A percentile compares a stretch with the other conserved stretches of the same genome.
These are phyloP conservation scores for Mortierella claussenii DNA, from an alignment of 192 early-diverging fungal genomes.

Conservation along the genomic window DNA sequence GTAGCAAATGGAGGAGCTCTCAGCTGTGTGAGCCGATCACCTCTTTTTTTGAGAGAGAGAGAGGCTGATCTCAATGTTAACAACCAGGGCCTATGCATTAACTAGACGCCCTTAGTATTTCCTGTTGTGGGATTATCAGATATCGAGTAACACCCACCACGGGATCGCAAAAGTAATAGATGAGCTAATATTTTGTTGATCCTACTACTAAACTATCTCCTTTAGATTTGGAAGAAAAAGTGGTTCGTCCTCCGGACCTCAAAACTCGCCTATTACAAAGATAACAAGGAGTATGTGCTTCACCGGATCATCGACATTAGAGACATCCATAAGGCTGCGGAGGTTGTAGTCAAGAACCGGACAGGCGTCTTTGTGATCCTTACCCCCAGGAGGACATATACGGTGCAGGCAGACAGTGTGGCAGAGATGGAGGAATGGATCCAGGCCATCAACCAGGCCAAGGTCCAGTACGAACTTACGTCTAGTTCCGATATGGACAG, in stretches of 20 bases:
- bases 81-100: no score
- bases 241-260: constrained; percentile 88
- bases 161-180: no score
- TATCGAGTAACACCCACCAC: no score
- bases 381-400: constrained; percentile 78
- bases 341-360: constrained; percentile 74
- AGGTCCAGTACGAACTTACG: constrained; percentile 36
- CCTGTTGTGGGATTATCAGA: no score
- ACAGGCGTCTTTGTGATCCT: constrained; percentile 80
- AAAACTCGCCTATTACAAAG: constrained; percentile 86
- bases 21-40: no score
- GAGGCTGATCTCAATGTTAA: neutral
- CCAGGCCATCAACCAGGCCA: constrained; percentile 54
- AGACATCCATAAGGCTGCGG: constrained; percentile 76
- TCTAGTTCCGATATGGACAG: constrained; percentile 48
- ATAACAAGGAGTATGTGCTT: constrained; percentile 86
- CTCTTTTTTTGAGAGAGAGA: no score
- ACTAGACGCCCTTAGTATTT: no score
- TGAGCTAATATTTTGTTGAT: no score
- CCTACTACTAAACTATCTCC: neutral
- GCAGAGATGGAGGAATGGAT: constrained; percentile 77
- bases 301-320: constrained; percentile 76
- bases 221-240: constrained; percentile 83
- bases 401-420: constrained; percentile 67
- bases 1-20: no score